Conservation (phyloP, 2,329 filamentous ascomycete species). For the Colletotrichum destructivum region DNA sequence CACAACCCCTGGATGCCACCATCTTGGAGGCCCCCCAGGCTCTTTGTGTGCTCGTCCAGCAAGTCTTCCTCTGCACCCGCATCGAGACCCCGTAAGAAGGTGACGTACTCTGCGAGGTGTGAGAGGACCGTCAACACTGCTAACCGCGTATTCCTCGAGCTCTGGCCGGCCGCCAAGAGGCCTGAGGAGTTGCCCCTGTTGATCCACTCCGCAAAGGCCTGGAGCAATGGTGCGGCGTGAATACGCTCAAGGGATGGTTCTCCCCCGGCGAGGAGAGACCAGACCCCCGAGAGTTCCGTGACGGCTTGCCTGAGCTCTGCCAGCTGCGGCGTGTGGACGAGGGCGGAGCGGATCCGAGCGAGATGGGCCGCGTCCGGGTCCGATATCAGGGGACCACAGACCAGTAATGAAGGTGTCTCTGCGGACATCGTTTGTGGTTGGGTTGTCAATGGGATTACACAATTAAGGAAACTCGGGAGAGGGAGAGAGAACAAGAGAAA, state of each 20-base stretch:
- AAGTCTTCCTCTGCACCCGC: not conserved
- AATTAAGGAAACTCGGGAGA: not conserved
- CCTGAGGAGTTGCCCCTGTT: not conserved
- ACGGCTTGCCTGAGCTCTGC: not conserved
- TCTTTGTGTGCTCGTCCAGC: not conserved
- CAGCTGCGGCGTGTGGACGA: not conserved
- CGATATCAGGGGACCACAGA: not conserved
- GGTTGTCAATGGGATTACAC: not conserved
- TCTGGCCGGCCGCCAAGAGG: not conserved
- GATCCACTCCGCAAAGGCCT: slow-evolving; percentile 10
- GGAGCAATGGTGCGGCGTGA: not conserved
- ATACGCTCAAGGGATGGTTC: slow-evolving; percentile 1
- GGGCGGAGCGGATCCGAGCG: not conserved
- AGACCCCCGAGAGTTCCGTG: not conserved
- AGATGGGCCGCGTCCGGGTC: not conserved
- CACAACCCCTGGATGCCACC: slow-evolving; percentile 2
- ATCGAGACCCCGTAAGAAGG: not conserved
- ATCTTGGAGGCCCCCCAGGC: not conserved
- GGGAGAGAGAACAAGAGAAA: not conserved
- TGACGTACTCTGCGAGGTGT: not conserved
- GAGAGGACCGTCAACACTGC: not conserved
- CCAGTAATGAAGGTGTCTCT: not conserved
- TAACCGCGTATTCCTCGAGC: not conserved
- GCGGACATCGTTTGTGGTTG: not conserved
- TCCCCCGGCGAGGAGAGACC: not conserved